Evolutionary conservation across 2,329 filamentous ascomycete species (phyloP), one percentile per base, ranked within the genome.

Genomic region (Monosporascus sp.): DNA sequence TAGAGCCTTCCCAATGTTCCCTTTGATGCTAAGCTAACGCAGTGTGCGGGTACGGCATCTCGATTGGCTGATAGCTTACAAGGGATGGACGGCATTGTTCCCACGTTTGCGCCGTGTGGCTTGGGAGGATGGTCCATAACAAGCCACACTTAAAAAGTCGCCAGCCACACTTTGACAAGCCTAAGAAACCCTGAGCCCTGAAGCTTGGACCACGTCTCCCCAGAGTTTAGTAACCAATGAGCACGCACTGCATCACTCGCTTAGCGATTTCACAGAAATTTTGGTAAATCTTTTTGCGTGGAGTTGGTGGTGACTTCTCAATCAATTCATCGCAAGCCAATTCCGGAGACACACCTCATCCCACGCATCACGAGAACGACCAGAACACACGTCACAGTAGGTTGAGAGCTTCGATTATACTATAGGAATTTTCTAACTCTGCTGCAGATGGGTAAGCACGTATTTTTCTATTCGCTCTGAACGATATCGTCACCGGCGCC

Each of bases 381-480:
- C 68, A 74, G 68, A 61, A 47, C 62, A 22, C 59, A 65, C 66
- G 71, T 75, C 74, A 79, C 67, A 73, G 77, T 80, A 75, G 73
- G 78, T 77, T 59, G 20, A 55, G 59, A 53, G 55, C 53, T 51
- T 55, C 27, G 17, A 48, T 48, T 36, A 38, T 1, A 34, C 11
- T 27, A 38, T 36, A 19, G 53, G 44, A 31, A 20, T 43, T 52
- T 59, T 43, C 63, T 67, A 22, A 67, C 61, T 55, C 47, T 50
- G 14, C 59, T 58, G 20, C 58, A 66, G 65, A 67, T 68, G 64
- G 66, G 65, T 67, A 64, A 67, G 57, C 56, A n/a, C 41, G 37
- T 56, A 59, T 50, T 59, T 61, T 52, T 55, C 22, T 48, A 56
- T 61, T 54, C 37, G 52, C 27, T 49, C 17, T 36, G 50, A 24